These are phyloP conservation scores for Kluyveromyces lactis DNA, from an alignment of 805 yeast species.

Conservation along the genomic window DNA sequence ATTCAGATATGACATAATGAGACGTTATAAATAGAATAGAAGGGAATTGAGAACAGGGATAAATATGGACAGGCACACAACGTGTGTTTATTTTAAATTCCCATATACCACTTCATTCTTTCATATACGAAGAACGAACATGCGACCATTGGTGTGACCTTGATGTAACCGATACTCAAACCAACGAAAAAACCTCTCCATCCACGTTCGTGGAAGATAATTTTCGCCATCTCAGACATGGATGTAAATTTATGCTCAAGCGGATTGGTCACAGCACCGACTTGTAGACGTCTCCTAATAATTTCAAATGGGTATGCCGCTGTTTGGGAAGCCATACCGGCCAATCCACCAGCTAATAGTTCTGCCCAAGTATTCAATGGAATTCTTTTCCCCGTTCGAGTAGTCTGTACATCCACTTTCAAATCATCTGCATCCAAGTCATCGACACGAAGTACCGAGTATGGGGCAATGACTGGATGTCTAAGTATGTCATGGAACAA, in stretches of 20 bases:
- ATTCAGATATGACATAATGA: no score
- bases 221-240: conserved; percentile 32
- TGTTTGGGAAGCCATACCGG: conserved; percentile 91
- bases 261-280: conserved; percentile 75
- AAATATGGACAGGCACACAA: no score
- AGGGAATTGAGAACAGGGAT: no score
- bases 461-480: conserved; percentile 43
- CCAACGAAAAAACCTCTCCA: conserved; percentile 89
- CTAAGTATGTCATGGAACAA: conserved; percentile 79
- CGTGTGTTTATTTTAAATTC: conserved; percentile 52
- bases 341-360: conserved; percentile 87
- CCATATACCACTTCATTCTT: conserved; percentile 61
- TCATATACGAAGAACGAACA: conserved; percentile 94
- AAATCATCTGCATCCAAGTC: conserved; percentile 10
- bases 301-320: conserved; percentile 97
- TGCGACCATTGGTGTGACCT: conserved; percentile 95
- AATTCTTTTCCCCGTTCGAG: conserved; percentile 32
- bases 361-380: conserved; percentile 91
- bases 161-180: conserved; percentile 86
- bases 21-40: no score
- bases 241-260: conserved; percentile 25
- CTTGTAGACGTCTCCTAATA: conserved; percentile 90
- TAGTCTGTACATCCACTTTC: conserved; percentile 10
- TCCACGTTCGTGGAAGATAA: conserved; percentile 69
- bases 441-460: conserved; percentile 36